Evolutionary conservation across 768 basidiomycete genomes (phyloP), one percentile per base, ranked within the genome.

Genomic region (Tricholoma hemisulphureum): DNA sequence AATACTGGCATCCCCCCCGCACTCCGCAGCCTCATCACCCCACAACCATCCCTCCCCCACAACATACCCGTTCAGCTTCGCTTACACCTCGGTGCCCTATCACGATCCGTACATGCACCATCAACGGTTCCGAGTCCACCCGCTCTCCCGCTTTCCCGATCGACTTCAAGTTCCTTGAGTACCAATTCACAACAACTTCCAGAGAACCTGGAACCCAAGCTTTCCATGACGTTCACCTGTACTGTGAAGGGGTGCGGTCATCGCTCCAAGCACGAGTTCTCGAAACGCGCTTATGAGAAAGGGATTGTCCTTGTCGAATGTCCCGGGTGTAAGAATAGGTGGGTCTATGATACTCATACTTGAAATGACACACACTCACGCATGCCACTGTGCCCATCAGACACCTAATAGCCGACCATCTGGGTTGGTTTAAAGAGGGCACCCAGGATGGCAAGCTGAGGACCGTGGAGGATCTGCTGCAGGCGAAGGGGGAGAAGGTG

Each of bases 241-340:
- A 91, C 91, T 1, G 94, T 85, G 4, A 65, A 77, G 5, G 78
- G 77, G 1, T 98, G 95, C 64, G 79, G 79, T 9, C 71, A 77
- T 58, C 87, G 96, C 2, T 95, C 93, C 8, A 87, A 91, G 5
- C 95, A 98, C 65, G 82, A 90, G 59, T 98, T 98, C 70, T 82
- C 91, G 6, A 88, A 85, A 68, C 81, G 85, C 45, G 83, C 92
- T 18, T 99, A 99, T 72, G 83, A 89, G 68, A 83, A 80, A 45
- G 96, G 96, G 0, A 86, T 98, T 52, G 95, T 98, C 2, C 77
- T 99, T 24, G 83, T 97, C 1, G 83, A 95, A 68, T 99, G 96
- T 74, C 95, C 95, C 1, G 83, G 82, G 13, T 99, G 96, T 70
- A 85, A 89, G 65, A 93, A 91, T 65, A 77, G 95, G 91, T 93